Evolutionary conservation across 306 rosid species (phyloP), one percentile per base, ranked within the genome.

Genomic region (Luffa aegyptiaca): DNA sequence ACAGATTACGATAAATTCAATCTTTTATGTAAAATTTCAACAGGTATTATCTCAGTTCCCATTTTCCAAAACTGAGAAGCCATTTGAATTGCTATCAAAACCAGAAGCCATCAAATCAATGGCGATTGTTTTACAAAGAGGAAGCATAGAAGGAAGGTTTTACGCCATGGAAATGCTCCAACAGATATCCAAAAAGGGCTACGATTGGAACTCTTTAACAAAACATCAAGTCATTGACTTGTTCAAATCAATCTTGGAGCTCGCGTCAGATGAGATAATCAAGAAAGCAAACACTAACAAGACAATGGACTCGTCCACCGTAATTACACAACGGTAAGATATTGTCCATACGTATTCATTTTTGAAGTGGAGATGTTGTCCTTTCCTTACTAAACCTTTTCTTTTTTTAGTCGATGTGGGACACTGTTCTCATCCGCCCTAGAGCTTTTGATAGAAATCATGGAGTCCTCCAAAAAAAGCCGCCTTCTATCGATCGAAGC

Each of bases 211-310:
- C 55, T 59, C 75, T 5, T 36, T 88, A 10, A 48, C 83, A 11
- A 80, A 82, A 44, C 81, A 86, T 80, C 92, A 81, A 44, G 85
- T 82, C 16, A 56, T 71, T 5, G 87, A 86, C 79, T 80, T 88
- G 63, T 85, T 88, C 55, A 88, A 88, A 59, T 84, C 88, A 6
- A 51, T 88, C 77, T 48, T 88, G 72, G 92, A 88, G 83, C 77
- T 88, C 0, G 86, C 80, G 10, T 86, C 90, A 0, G 92, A 88
- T 49, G 88, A 85, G 75, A 83, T 88, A 14, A 79, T 79, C 68
- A 68, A 82, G 82, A 84, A 84, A 41, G 87, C 90, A 17, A 85
- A 84, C 17, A 8, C 73, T 3, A 8, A 8, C 1, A 66, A 3
- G 31, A 37, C 3, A 0, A 39, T 3, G 0, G 17, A 41, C 3